These are phyloP conservation scores for Aspergillus panamensis DNA, from an alignment of 495 filamentous ascomycete species.

Conservation along the genomic window DNA sequence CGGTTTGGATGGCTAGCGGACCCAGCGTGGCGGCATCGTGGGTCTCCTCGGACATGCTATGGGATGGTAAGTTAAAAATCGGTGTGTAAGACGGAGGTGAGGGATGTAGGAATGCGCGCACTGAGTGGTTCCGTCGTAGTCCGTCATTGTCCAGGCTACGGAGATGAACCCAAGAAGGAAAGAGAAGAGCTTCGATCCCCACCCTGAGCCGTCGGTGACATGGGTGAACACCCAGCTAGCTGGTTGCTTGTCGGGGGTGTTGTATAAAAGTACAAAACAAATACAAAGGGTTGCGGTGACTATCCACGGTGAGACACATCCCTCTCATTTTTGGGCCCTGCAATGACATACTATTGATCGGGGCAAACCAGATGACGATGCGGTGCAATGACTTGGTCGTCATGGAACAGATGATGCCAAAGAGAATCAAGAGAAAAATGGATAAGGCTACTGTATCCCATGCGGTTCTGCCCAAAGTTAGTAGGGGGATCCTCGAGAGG, in stretches of 20 bases:
- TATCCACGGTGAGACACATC: slow-evolving; percentile 19
- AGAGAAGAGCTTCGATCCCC: slow-evolving; percentile 60
- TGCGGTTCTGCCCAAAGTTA: slow-evolving; percentile 46
- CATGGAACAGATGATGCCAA: slow-evolving; percentile 63
- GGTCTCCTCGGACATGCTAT: slow-evolving; percentile 69
- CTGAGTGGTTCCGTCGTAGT: slow-evolving; percentile 73
- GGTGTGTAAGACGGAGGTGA: slow-evolving; percentile 10
- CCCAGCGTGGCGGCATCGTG: slow-evolving; percentile 66
- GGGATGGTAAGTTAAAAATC: neutral
- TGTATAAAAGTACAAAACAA: slow-evolving; percentile 57
- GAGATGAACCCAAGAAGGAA: slow-evolving; percentile 67
- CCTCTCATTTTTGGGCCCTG: neutral
- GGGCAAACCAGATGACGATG: slow-evolving; percentile 68
- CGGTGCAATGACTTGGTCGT: slow-evolving; percentile 61
- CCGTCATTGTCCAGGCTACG: slow-evolving; percentile 74
- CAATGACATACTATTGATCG: slow-evolving; percentile 58
- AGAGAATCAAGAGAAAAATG: slow-evolving; percentile 52
- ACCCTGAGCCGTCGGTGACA: slow-evolving; percentile 64
- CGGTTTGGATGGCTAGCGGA: slow-evolving; percentile 60
- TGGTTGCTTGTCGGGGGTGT: slow-evolving; percentile 61
- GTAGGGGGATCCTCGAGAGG: neutral
- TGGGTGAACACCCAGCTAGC: slow-evolving; percentile 65
- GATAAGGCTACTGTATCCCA: slow-evolving; percentile 61
- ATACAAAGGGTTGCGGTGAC: slow-evolving; percentile 57
- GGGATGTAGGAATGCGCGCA: slow-evolving; percentile 21